These are phyloP conservation scores for Aspergillus sp. DNA, from an alignment of 2,329 filamentous ascomycete species.

Conservation along the genomic window DNA sequence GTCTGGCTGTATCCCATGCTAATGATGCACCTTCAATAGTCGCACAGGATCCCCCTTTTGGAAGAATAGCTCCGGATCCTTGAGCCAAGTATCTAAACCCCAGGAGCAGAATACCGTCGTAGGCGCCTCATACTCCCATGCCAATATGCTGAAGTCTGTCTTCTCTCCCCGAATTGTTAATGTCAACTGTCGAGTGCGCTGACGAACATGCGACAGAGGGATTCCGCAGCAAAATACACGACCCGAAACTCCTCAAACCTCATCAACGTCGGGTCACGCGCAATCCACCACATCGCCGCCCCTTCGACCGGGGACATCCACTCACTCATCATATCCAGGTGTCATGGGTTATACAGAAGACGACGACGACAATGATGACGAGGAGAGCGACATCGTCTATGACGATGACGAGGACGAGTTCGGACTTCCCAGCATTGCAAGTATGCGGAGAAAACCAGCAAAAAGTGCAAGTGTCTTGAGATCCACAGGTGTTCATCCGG, in stretches of 20 bases:
- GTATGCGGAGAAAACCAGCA: constrained; percentile 67
- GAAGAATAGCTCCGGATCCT: constrained; percentile 51
- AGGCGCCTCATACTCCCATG: constrained; percentile 91
- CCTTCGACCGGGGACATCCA: constrained; percentile 44
- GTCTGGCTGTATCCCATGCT: constrained; percentile 6
- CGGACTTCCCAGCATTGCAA: constrained; percentile 83
- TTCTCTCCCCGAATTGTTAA: constrained; percentile 24
- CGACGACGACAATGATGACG: constrained; percentile 56
- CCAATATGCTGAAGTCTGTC: constrained; percentile 80
- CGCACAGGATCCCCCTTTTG: constrained; percentile 88
- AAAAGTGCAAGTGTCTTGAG: constrained; percentile 30
- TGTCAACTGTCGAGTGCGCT: constrained; percentile 48
- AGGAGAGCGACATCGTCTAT: constrained; percentile 64
- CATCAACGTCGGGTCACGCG: constrained; percentile 47
- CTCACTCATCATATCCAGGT: constrained; percentile 67
- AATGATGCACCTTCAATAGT: constrained; percentile 19
- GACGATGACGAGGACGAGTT: constrained; percentile 93
- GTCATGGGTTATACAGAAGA: constrained; percentile 75
- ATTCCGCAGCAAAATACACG: constrained; percentile 45
- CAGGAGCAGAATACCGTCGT: constrained; percentile 68
- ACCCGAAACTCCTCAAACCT: constrained; percentile 62
- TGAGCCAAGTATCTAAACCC: constrained; percentile 46
- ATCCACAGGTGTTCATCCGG: constrained; percentile 39
- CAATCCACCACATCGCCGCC: constrained; percentile 47
- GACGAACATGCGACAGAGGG: constrained; percentile 17